A percentile compares a stretch with the other conserved stretches of the same genome.
Conservation (phyloP, 176 grass and related monocot species). For the Ensete glaucum region DNA sequence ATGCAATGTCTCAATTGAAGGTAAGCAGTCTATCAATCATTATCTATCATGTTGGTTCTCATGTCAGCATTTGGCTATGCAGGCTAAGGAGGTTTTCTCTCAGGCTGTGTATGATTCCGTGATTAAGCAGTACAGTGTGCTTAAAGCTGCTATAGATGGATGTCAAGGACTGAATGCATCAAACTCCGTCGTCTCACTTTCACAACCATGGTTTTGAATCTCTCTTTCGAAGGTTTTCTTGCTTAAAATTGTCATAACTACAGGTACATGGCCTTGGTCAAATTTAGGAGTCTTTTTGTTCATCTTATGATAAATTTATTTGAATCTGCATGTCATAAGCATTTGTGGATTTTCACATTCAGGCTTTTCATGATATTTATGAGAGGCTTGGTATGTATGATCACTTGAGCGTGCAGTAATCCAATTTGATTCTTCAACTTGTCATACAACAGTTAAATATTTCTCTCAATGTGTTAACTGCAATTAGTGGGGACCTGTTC, state of each 20-base stretch:
- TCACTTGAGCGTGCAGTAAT: too few relatives aligned
- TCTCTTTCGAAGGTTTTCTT: conserved; percentile 20
- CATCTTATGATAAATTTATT: neutral
- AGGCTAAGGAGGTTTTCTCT: conserved; percentile 60
- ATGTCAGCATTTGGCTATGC: neutral
- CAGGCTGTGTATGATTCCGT: conserved; percentile 56
- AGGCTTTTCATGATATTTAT: too few relatives aligned
- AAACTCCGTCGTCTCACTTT: conserved; percentile 47
- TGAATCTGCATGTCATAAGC: neutral
- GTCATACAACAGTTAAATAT: too few relatives aligned
- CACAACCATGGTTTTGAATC: conserved; percentile 63
- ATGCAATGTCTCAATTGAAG: neutral
- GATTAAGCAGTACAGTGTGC: conserved; percentile 58
- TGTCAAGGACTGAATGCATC: conserved; percentile 38
- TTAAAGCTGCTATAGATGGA: conserved; percentile 64
- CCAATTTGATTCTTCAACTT: too few relatives aligned
- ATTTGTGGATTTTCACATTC: too few relatives aligned
- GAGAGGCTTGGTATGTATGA: too few relatives aligned
- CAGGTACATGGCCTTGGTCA: neutral
- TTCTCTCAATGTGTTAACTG: too few relatives aligned
- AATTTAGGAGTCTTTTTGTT: neutral
- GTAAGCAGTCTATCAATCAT: too few relatives aligned
- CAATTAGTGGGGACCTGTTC: too few relatives aligned
- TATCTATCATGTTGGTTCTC: too few relatives aligned
- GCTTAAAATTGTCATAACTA: neutral